Conservation (phyloP, 2,329 filamentous ascomycete genomes). For the Amesomyces nigricolor region DNA sequence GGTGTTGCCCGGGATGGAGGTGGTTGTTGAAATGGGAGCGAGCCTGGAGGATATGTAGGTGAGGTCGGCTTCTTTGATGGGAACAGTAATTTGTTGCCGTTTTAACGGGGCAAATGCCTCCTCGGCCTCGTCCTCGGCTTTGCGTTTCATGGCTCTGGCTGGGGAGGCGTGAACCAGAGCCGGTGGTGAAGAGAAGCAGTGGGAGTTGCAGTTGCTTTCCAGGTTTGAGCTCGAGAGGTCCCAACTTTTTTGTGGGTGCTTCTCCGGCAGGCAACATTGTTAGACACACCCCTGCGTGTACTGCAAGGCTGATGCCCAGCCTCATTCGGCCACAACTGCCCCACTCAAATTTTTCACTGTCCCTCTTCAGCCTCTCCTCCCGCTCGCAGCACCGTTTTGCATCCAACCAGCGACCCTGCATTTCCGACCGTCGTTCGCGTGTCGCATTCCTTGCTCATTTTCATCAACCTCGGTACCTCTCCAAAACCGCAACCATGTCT, state of each 20-base stretch:
- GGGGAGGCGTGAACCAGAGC: neutral
- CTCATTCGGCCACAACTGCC: neutral
- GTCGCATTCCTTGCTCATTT: neutral
- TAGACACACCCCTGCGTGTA: neutral
- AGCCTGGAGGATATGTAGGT: neutral
- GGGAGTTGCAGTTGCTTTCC: neutral
- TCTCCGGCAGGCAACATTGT: conserved; percentile 12
- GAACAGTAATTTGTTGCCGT: conserved; percentile 6
- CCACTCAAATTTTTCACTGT: conserved; percentile 24
- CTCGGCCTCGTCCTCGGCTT: conserved; percentile 7
- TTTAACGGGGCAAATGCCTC: conserved; percentile 5
- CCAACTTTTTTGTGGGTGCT: conserved; percentile 21
- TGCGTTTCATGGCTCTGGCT: conserved; percentile 19
- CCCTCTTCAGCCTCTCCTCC: conserved; percentile 1
- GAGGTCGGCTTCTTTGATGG: neutral
- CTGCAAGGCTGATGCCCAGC: conserved; percentile 3
- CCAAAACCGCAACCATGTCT: conserved; percentile 49
- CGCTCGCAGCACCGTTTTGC: conserved; percentile 6
- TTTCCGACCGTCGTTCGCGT: conserved; percentile 1
- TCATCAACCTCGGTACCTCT: neutral
- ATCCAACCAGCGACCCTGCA: conserved; percentile 8
- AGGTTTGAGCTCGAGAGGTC: conserved; percentile 2
- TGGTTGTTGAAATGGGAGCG: neutral
- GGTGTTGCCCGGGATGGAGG: neutral
- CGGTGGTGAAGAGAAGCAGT: neutral